Percentiles rank a stretch among this genome's conserved stretches.
These are phyloP conservation scores for Eucalyptus victrix DNA, from an alignment of 345 rosid genomes.

Conservation along the genomic window DNA sequence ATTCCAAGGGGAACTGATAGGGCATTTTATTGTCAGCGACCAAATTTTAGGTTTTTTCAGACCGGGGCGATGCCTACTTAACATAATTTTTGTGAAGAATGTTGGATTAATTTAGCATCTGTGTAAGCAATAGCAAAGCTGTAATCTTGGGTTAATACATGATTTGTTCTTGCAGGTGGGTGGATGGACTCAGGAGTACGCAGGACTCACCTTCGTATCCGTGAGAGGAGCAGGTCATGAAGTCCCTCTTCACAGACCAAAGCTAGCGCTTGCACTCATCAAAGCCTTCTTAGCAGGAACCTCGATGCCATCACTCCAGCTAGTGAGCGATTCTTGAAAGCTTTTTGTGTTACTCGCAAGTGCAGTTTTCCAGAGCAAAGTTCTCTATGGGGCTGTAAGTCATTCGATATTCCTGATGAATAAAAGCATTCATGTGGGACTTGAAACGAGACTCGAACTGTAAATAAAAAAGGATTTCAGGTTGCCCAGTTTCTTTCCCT, in stretches of 20 bases:
- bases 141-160: neutral
- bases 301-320: conserved; percentile 26
- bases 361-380: neutral
- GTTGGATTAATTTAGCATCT: neutral
- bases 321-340: conserved; percentile 15
- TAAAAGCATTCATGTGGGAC: neutral
- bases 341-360: neutral
- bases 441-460: neutral
- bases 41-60: neutral
- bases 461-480: neutral
- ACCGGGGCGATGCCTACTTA: neutral
- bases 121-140: neutral
- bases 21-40: neutral
- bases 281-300: conserved; percentile 66
- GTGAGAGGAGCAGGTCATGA: conserved; percentile 95
- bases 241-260: conserved; percentile 82
- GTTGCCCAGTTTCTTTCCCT: neutral
- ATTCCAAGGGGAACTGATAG: neutral
- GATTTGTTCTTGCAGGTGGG: conserved; percentile 49
- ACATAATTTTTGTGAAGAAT: neutral
- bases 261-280: conserved; percentile 61
- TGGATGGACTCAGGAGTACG: conserved; percentile 90
- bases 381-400: neutral
- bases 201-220: conserved; percentile 65
- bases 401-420: neutral